phyloP scores from a whole-genome alignment of 768 basidiomycete species.

The Coprinopsis marcescibilis region DNA sequence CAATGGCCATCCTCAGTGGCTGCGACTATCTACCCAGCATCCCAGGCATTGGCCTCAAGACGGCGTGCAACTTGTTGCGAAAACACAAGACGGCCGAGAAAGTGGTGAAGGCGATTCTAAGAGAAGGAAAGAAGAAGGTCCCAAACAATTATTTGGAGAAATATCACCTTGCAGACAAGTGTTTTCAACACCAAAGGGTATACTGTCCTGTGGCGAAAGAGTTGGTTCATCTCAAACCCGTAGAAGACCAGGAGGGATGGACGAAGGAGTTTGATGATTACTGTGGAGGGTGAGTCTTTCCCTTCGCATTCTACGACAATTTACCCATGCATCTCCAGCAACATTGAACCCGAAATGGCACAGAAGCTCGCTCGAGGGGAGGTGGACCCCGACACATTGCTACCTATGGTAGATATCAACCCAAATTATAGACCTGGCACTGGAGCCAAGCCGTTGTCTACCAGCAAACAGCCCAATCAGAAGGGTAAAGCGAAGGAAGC shows the following conservation, averaged over 20 bases:
- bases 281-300: conserved; percentile 55
- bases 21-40: conserved; percentile 93
- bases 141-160: conserved; percentile 69
- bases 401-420: conserved; percentile 77
- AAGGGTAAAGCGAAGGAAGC: conserved; percentile 47
- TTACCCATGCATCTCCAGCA: conserved; percentile 33
- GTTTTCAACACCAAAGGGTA: conserved; percentile 89
- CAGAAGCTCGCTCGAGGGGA: conserved; percentile 63
- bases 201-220: conserved; percentile 66
- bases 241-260: conserved; percentile 52
- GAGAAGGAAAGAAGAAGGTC: conserved; percentile 82
- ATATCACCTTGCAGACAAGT: conserved; percentile 82
- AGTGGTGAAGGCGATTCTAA: conserved; percentile 63
- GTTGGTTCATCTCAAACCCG: conserved; percentile 67
- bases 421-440: conserved; percentile 52
- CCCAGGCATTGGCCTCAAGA: conserved; percentile 89
- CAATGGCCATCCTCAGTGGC: conserved; percentile 90
- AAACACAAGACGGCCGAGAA: conserved; percentile 86
- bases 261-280: conserved; percentile 60
- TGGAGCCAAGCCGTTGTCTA: conserved; percentile 35
- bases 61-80: conserved; percentile 74
- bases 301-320: neutral
- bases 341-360: conserved; percentile 59
- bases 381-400: conserved; percentile 60
- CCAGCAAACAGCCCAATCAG: conserved; percentile 18